These are phyloP conservation scores for Phytophthora meadii DNA, from an alignment of 352 stramenopile genomes.

Conservation along the genomic window DNA sequence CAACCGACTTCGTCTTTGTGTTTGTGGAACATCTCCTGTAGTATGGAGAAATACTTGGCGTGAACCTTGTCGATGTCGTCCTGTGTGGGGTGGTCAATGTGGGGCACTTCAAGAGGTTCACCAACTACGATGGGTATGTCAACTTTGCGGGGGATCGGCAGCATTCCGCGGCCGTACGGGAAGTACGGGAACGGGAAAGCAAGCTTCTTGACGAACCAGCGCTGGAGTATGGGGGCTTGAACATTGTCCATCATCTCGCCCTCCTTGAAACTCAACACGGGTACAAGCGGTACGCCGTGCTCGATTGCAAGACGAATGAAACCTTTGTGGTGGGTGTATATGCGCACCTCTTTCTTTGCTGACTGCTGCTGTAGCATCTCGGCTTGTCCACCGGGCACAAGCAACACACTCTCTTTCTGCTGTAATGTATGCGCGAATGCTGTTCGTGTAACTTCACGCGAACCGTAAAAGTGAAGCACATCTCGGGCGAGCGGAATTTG, in stretches of 20 bases:
- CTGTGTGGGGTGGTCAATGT: conserved; percentile 51
- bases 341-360: conserved; percentile 61
- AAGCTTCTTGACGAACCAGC: conserved; percentile 82
- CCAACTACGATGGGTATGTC: conserved; percentile 73
- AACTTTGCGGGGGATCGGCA: conserved; percentile 78
- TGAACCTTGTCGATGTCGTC: conserved; percentile 76
- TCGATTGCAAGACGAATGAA: conserved; percentile 86
- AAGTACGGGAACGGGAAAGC: conserved; percentile 85
- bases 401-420: conserved; percentile 69
- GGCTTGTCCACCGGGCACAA: conserved; percentile 82
- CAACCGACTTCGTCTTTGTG: conserved; percentile 83
- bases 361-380: conserved; percentile 85
- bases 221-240: conserved; percentile 69
- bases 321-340: conserved; percentile 81
- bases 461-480: conserved; percentile 78
- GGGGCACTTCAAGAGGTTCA: conserved; percentile 55
- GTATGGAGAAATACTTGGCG: conserved; percentile 57
- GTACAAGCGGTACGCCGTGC: conserved; percentile 74
- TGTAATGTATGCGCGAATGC: conserved; percentile 60
- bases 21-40: conserved; percentile 70
- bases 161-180: conserved; percentile 67
- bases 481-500: conserved; percentile 81
- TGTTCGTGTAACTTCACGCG: conserved; percentile 73
- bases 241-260: conserved; percentile 87
- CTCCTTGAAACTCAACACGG: conserved; percentile 84